These are phyloP conservation scores for Thelonectria blattea DNA, from an alignment of 2,329 filamentous ascomycete genomes.

Conservation along the genomic window DNA sequence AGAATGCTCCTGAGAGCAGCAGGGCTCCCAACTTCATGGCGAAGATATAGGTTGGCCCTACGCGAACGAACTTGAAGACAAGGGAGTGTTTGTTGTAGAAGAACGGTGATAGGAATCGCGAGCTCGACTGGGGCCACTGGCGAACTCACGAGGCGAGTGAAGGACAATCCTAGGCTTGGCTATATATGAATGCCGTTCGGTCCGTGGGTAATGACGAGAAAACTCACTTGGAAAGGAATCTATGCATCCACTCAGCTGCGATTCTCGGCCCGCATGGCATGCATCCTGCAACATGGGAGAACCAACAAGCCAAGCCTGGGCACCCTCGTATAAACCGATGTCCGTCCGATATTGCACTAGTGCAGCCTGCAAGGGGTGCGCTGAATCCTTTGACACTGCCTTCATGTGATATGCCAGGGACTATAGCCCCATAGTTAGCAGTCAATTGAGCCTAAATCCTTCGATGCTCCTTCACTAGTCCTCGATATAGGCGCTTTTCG, in stretches of 20 bases:
- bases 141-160: not conserved
- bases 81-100: not conserved
- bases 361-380: not conserved
- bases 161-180: not conserved
- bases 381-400: not conserved
- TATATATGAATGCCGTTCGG: constrained; percentile 6
- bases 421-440: no score
- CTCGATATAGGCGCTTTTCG: no score
- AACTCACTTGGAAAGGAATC: not conserved
- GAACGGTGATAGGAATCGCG: not conserved
- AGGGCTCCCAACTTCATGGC: constrained; percentile 12
- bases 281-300: not conserved
- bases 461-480: no score
- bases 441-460: no score
- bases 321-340: not conserved
- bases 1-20: constrained; percentile 9
- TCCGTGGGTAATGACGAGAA: not conserved
- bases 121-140: not conserved
- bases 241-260: not conserved
- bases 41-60: not conserved
- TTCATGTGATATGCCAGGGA: not conserved
- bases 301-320: not conserved
- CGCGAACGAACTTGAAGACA: not conserved
- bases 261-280: not conserved
- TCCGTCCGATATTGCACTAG: no score